Evolutionary conservation across 225 moss, liverwort and hornwort genomes (phyloP).

Genomic region (Pleurozium schreberi): DNA sequence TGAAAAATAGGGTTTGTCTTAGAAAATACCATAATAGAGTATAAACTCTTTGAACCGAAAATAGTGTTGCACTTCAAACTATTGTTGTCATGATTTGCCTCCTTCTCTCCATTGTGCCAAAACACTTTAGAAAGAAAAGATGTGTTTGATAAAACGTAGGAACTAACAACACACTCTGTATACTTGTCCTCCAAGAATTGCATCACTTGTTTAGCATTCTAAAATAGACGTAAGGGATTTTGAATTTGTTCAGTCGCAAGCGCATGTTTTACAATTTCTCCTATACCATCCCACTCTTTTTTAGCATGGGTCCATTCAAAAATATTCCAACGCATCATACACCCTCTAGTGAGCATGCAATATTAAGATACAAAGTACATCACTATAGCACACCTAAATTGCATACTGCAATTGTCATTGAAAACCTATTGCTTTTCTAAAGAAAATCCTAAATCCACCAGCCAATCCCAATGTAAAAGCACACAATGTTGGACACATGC

Average conservation of each 20-base stretch:
- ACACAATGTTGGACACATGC: background rate
- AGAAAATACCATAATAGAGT: background rate
- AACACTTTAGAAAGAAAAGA: background rate
- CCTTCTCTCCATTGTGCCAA: background rate
- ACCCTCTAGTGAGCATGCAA: background rate
- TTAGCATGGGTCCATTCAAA: background rate
- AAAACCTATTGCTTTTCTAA: background rate
- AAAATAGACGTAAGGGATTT: no score
- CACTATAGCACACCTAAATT: background rate
- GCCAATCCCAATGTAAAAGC: background rate
- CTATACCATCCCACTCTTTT: background rate
- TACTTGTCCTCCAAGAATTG: background rate
- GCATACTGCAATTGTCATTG: background rate
- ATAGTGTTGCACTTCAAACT: no score
- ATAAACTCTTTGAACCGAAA: background rate
- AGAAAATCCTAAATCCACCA: background rate
- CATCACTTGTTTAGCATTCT: background rate
- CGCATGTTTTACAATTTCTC: background rate
- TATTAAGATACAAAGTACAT: background rate
- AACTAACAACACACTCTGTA: background rate
- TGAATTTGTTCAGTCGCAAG: background rate
- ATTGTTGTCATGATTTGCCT: no score
- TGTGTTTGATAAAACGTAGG: background rate
- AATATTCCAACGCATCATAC: background rate
- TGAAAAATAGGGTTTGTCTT: background rate